phyloP scores from a whole-genome alignment of 2,329 filamentous ascomycete genomes.

The Diaporthe australafricana region DNA sequence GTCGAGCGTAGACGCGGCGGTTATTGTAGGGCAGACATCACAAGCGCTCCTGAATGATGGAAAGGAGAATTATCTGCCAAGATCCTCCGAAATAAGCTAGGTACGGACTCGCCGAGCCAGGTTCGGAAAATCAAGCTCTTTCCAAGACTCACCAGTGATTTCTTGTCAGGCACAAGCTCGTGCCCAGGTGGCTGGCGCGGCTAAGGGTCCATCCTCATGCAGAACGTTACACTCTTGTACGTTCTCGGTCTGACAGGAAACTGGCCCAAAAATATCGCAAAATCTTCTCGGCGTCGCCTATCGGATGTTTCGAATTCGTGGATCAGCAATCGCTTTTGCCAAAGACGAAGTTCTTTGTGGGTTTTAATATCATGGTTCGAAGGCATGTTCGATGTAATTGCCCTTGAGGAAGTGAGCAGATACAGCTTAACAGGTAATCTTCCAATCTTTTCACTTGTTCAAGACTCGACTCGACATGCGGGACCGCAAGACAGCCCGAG shows the following conservation, averaged over 20 bases:
- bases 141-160: conserved; percentile 7
- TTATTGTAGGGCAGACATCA: background rate
- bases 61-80: background rate
- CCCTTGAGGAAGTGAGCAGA: background rate
- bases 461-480: too few species aligned
- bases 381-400: background rate
- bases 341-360: background rate
- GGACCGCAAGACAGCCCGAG: too few species aligned
- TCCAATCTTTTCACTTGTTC: background rate
- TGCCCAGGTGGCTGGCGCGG: background rate
- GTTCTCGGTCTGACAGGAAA: background rate
- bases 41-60: background rate
- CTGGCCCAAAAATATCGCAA: background rate
- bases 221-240: background rate
- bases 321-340: background rate
- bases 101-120: conserved; percentile 7
- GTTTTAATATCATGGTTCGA: background rate
- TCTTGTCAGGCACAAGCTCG: conserved; percentile 21
- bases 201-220: background rate
- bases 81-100: background rate
- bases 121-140: conserved; percentile 20
- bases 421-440: background rate
- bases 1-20: background rate
- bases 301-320: background rate
- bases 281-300: background rate